Evolutionary conservation across 371 early-diverging fungal species (phyloP), one percentile per base, ranked within the genome.

Genomic region (Mortierella sp.): DNA sequence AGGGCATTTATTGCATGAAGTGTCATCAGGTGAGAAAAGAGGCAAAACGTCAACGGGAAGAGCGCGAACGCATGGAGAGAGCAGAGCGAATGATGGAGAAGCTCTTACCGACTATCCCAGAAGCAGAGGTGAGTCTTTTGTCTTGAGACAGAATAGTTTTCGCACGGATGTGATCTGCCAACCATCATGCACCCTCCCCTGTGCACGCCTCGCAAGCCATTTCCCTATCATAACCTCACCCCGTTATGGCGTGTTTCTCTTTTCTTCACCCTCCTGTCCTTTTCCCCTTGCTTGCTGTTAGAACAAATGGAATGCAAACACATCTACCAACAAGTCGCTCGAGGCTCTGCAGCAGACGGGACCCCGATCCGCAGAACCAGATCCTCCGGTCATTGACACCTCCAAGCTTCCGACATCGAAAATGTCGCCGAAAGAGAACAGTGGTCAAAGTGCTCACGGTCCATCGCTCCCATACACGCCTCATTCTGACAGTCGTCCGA

Each of bases 1-100:
- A 82, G 72, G 82, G 82, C 24, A 82, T 82, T 60, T 82, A 78
- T 60, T 82, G 82, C 56, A 82, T 82, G 80, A 67, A 59, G 21
- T 82, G 82, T 32, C 80, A 82, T 37, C 64, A 76, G 56, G 81
- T 81, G 37, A 68, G 80, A 23, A 76, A 76, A 44, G 76, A 75
- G 37, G 76, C 76, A 15, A 75, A 75, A 32, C 60, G 76, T 12
- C 76, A 60, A 24, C 76, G 76, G 12, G 76, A 75, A 43, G 67
- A 78, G 42, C 70, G 71, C n/a, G 70, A 78, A 19, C 64, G 69
- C 21, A 59, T 64, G 69, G 69, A 69, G 19, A 41, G 69, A 28
- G 69, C 52, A 23, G 78, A 69, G 32, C 46, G 62, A 7, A 49
- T 53, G 28, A 52, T 56, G 44, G 76, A 75, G 30, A 75, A 75